A percentile compares a stretch with the other conserved stretches of the same genome.
Conservation (phyloP, 2,329 filamentous ascomycete genomes). For the Fusarium dimerum region DNA sequence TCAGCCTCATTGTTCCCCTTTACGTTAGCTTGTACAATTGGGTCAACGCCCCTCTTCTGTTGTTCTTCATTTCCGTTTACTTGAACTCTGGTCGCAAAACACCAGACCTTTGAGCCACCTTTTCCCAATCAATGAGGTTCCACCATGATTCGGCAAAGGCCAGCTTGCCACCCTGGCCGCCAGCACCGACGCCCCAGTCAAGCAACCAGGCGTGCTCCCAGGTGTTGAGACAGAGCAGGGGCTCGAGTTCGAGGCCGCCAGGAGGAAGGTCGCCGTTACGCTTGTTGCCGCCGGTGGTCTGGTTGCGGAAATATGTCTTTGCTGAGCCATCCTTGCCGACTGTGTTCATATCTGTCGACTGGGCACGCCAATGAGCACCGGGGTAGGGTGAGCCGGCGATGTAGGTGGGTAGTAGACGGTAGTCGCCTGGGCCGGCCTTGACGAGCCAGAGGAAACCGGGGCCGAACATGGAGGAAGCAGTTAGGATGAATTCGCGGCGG, state of each 20-base stretch:
- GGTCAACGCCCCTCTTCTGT: neutral
- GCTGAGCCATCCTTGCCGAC: slow-evolving; percentile 42
- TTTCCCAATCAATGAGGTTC: slow-evolving; percentile 81
- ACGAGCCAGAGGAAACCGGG: slow-evolving; percentile 98
- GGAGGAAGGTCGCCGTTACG: slow-evolving; percentile 49
- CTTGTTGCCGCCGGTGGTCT: slow-evolving; percentile 32
- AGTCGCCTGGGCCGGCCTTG: slow-evolving; percentile 49
- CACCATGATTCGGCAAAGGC: slow-evolving; percentile 82
- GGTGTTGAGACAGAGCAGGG: slow-evolving; percentile 88
- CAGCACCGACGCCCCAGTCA: slow-evolving; percentile 67
- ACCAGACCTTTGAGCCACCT: slow-evolving; percentile 54
- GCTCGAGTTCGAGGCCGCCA: slow-evolving; percentile 68
- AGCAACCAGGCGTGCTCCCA: slow-evolving; percentile 94
- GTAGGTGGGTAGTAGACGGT: slow-evolving; percentile 83
- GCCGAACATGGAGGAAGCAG: slow-evolving; percentile 89
- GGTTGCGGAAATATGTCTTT: slow-evolving; percentile 41
- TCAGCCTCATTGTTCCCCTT: neutral
- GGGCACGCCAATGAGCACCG: slow-evolving; percentile 77
- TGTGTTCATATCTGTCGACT: slow-evolving; percentile 70
- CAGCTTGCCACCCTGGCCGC: slow-evolving; percentile 71
- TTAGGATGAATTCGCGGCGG: slow-evolving; percentile 75
- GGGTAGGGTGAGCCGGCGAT: slow-evolving; percentile 87
- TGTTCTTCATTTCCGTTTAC: slow-evolving; percentile 12
- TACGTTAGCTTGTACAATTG: slow-evolving; percentile 2
- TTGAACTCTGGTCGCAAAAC: slow-evolving; percentile 38